Evolutionary conservation across 2,329 filamentous ascomycete species (phyloP), one percentile per base, ranked within the genome.

Genomic region (Botrytis sinoallii): DNA sequence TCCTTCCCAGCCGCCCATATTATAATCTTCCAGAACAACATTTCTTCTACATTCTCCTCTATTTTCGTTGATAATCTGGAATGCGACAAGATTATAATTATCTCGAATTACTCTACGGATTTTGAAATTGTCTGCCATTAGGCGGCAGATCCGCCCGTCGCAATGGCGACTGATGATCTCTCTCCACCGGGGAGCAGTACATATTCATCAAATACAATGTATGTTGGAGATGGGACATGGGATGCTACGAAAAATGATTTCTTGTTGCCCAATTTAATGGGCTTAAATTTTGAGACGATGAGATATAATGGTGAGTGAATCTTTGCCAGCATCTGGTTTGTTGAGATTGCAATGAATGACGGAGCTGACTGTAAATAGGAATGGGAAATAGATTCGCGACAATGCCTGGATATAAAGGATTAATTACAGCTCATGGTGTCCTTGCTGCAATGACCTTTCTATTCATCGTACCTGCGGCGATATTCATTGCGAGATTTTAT

Each of bases 141-240:
- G 74, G 73, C 77, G 77, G 76, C 76, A 72, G 48, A 70, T 57
- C 63, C 77, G 76, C 77, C 77, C 76, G 76, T 76, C 77, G 72
- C 70, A 48, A 81, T 81, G 80, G 79, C 79, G 67, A 77, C 77
- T 40, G 78, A 81, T 73, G 75, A 76, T 61, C 76, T 82, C 59
- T 79, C 80, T 48, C 87, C 91, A 77, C 88, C 93, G 68, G 93
- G 93, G 80, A 89, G 90, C 82, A 91, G 89, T 81, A 89, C 86
- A 77, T 95, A 95, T 83, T 86, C 87, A 78, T 94, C 92, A 70
- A 86, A 90, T 79, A 93, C 90, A n/a, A 85, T 95, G 86, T 86
- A 85, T 72, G 92, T 95, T 25, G 93, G 93, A 76, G 93, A 95
- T 81, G 93, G 93, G 35, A 95, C 93, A 48, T 96, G 93, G 93